Evolutionary conservation across 305 asterid species (phyloP).

Genomic region (Caryopteris hybrid): DNA sequence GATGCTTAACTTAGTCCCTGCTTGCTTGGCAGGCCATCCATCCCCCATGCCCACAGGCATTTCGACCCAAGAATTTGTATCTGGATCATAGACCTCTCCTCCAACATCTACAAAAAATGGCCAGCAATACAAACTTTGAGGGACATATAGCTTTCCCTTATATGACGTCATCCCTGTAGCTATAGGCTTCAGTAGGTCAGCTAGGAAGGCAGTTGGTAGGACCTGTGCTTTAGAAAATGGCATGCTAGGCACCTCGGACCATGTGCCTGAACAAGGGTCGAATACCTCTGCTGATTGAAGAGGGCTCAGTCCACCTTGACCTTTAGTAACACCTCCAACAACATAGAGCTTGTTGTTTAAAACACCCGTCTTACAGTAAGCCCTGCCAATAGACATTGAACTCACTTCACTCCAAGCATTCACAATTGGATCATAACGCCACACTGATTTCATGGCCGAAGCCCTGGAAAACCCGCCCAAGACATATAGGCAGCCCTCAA

Average conservation of each 20-base stretch:
- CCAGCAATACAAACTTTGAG: conserved; percentile 87
- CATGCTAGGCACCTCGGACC: conserved; percentile 84
- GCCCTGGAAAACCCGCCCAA: conserved; percentile 70
- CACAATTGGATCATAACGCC: conserved; percentile 38
- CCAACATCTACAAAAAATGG: conserved; percentile 90
- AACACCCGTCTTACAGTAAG: conserved; percentile 75
- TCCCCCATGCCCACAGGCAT: conserved; percentile 93
- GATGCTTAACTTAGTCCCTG: conserved; percentile 73
- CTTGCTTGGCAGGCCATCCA: conserved; percentile 91
- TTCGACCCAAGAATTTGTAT: conserved; percentile 67
- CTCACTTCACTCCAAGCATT: conserved; percentile 62
- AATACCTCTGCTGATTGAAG: conserved; percentile 85
- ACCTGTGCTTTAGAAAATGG: conserved; percentile 85
- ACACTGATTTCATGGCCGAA: conserved; percentile 51
- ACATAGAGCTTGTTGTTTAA: conserved; percentile 72
- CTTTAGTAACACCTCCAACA: conserved; percentile 82
- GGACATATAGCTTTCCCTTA: conserved; percentile 71
- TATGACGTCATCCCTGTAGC: conserved; percentile 88
- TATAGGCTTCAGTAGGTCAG: conserved; percentile 82
- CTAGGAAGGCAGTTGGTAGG: conserved; percentile 78
- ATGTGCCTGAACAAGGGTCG: conserved; percentile 57
- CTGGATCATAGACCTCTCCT: conserved; percentile 92
- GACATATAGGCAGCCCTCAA: conserved; percentile 52
- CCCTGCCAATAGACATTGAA: conserved; percentile 74
- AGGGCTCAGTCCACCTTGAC: conserved; percentile 63